A percentile compares a stretch with the other conserved stretches of the same genome.
These are phyloP conservation scores for Solanum chacoense DNA, from an alignment of 305 asterid species.

Conservation along the genomic window DNA sequence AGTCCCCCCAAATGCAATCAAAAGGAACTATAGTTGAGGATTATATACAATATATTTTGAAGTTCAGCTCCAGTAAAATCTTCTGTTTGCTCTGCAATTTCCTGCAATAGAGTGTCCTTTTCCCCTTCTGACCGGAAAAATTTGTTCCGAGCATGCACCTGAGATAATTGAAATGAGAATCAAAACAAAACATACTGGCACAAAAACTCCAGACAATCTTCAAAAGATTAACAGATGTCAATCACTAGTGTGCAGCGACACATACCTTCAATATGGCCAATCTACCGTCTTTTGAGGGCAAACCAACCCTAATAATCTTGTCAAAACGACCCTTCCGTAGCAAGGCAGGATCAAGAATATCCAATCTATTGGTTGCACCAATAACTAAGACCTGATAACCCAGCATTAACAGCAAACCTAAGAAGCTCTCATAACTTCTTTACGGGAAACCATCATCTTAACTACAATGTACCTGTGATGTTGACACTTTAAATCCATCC, in stretches of 20 bases:
- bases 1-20: conserved; percentile 7
- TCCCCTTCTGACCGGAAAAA: conserved; percentile 87
- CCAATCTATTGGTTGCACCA: conserved; percentile 98
- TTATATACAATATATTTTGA: conserved; percentile 79
- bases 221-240: not conserved
- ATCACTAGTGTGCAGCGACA: not conserved
- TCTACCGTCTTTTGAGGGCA: conserved; percentile 94
- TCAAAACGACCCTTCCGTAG: conserved; percentile 95
- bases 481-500: conserved; percentile 94
- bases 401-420: conserved; percentile 10
- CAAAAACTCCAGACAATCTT: conserved; percentile 1
- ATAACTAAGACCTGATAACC: conserved; percentile 67
- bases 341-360: conserved; percentile 97
- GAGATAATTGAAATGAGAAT: conserved; percentile 14
- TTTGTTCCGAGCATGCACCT: conserved; percentile 99
- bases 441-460: conserved; percentile 2
- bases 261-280: conserved; percentile 86
- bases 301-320: conserved; percentile 92
- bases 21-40: not conserved
- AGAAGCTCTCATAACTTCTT: conserved; percentile 6
- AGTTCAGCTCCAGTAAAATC: conserved; percentile 97
- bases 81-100: conserved; percentile 76
- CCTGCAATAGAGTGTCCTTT: conserved; percentile 74
- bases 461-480: conserved; percentile 53
- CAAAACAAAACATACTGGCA: not conserved